A percentile compares a stretch with the other conserved stretches of the same genome.
Conservation (phyloP, 371 early-diverging fungal species). For the Blakeslea trispora region DNA sequence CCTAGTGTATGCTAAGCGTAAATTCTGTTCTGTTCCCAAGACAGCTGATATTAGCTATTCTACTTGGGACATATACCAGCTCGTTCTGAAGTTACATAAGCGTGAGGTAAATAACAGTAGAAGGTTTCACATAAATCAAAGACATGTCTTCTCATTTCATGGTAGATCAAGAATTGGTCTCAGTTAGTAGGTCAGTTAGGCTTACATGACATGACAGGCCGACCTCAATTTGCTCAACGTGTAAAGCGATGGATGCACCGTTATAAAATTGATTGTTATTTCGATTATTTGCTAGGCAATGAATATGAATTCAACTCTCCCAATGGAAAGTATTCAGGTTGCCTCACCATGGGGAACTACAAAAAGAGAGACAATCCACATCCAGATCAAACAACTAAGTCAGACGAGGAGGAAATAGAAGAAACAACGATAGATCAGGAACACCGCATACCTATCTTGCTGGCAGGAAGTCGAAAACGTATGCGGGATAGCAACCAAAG, state of each 20-base stretch:
- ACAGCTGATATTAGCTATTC: slow-evolving; percentile 50
- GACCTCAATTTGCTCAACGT: slow-evolving; percentile 54
- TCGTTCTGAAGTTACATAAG: slow-evolving; percentile 46
- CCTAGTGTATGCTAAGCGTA: slow-evolving; percentile 43
- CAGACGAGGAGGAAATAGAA: slow-evolving; percentile 11
- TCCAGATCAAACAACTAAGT: not conserved
- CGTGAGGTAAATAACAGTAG: slow-evolving; percentile 42
- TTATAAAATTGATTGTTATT: slow-evolving; percentile 52
- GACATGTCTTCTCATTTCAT: not conserved
- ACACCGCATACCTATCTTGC: slow-evolving; percentile 13
- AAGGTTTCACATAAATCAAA: too few species aligned
- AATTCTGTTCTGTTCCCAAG: slow-evolving; percentile 46
- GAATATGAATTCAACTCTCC: slow-evolving; percentile 37
- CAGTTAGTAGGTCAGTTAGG: slow-evolving; percentile 53
- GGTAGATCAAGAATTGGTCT: slow-evolving; percentile 55
- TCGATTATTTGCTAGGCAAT: slow-evolving; percentile 52
- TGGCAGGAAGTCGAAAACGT: slow-evolving; percentile 28
- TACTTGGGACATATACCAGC: slow-evolving; percentile 49
- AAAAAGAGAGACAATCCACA: slow-evolving; percentile 28
- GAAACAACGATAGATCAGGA: slow-evolving; percentile 8
- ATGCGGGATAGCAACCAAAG: slow-evolving; percentile 29
- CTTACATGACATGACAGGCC: slow-evolving; percentile 40
- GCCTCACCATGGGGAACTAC: slow-evolving; percentile 50
- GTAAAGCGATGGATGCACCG: slow-evolving; percentile 56
- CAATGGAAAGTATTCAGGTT: slow-evolving; percentile 38